Conservation (phyloP, 257 asterid species). For the Leonotis leonurus region DNA sequence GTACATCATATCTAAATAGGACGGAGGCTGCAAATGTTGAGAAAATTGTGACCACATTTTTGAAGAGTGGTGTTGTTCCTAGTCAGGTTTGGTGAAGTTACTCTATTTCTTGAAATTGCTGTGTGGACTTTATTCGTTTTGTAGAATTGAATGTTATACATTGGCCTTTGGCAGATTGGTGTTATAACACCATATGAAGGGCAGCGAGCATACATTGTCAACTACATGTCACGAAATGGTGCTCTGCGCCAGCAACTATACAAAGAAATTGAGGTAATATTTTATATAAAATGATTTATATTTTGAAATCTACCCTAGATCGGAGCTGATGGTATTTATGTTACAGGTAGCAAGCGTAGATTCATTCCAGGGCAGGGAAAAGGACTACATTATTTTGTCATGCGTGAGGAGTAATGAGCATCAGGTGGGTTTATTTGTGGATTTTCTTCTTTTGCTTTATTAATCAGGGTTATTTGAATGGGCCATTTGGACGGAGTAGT, state of each 20-base stretch:
- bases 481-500: background rate
- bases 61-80: conserved; percentile 98
- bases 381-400: conserved; percentile 86
- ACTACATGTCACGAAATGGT: conserved; percentile 97
- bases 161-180: conserved; percentile 57
- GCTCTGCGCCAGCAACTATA: conserved; percentile 90
- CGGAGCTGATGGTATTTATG: conserved; percentile 11
- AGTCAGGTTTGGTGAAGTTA: conserved; percentile 55
- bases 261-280: conserved; percentile 91
- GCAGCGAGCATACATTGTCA: conserved; percentile 95
- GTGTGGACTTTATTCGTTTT: conserved; percentile 1
- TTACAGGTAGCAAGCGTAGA: conserved; percentile 97
- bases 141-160: conserved; percentile 2
- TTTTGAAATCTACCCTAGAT: background rate
- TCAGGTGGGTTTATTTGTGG: conserved; percentile 49
- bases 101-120: conserved; percentile 9
- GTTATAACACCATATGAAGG: conserved; percentile 99
- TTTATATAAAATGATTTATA: background rate
- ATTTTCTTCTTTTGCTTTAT: background rate
- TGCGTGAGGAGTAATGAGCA: conserved; percentile 99
- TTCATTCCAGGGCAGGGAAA: conserved; percentile 98
- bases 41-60: conserved; percentile 88
- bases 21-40: conserved; percentile 98
- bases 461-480: background rate
- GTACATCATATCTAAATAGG: conserved; percentile 91